These are phyloP conservation scores for Candida piceae DNA, from an alignment of 805 yeast species.

Conservation along the genomic window DNA sequence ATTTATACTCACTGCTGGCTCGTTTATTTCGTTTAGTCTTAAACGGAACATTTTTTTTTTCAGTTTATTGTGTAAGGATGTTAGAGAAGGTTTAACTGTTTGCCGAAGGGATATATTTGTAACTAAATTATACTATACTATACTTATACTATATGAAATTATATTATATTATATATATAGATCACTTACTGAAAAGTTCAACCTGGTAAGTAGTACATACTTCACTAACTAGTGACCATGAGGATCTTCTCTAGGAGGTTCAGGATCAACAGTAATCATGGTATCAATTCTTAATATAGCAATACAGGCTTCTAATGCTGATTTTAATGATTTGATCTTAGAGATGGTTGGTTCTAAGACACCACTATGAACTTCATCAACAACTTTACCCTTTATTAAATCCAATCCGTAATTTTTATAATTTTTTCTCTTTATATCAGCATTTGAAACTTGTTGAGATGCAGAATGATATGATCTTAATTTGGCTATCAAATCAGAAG, in stretches of 20 bases:
- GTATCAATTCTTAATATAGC: slow-evolving; percentile 97
- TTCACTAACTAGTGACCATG: slow-evolving; percentile 70
- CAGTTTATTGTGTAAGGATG: too few relatives aligned
- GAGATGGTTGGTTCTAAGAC: slow-evolving; percentile 94
- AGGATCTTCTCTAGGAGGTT: slow-evolving; percentile 85
- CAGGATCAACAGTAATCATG: slow-evolving; percentile 96
- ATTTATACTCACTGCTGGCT: too few relatives aligned
- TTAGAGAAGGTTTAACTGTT: slow-evolving; percentile 29
- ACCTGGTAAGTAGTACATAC: too few relatives aligned
- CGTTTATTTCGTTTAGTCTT: too few relatives aligned
- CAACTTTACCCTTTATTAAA: slow-evolving; percentile 84
- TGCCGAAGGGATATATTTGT: slow-evolving; percentile 89
- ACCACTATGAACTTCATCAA: slow-evolving; percentile 78
- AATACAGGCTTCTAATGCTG: slow-evolving; percentile 97
- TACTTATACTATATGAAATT: too few relatives aligned
- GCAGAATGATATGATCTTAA: slow-evolving; percentile 96
- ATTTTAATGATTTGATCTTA: slow-evolving; percentile 86
- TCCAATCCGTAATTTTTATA: slow-evolving; percentile 93
- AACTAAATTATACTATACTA: too few relatives aligned
- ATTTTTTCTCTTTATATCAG: slow-evolving; percentile 78
- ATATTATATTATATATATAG: too few relatives aligned
- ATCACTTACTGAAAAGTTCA: too few relatives aligned
- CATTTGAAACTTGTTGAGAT: slow-evolving; percentile 75
- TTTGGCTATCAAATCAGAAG: slow-evolving; percentile 91
- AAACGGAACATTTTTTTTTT: too few relatives aligned